Conservation (phyloP, 805 yeast genomes). For the Yamadazyma olivae region DNA sequence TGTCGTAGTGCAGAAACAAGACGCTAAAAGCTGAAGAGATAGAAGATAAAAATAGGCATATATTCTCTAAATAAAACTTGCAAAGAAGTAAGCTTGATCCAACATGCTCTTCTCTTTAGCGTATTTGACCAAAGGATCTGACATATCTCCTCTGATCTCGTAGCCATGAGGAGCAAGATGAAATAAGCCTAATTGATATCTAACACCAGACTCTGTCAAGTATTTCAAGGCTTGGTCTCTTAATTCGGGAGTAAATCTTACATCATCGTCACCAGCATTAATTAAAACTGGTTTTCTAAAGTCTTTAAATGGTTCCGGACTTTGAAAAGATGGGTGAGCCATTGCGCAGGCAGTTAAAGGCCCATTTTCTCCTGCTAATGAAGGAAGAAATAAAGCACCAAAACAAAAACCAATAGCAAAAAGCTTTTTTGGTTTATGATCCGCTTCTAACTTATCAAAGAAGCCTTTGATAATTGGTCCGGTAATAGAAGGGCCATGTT, state of each 20-base stretch:
- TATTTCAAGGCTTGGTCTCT: conserved; percentile 56
- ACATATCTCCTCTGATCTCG: conserved; percentile 69
- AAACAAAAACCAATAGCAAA: conserved; percentile 22
- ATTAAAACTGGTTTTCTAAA: conserved; percentile 61
- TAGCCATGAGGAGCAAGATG: conserved; percentile 70
- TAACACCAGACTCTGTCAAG: conserved; percentile 45
- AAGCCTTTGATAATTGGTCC: conserved; percentile 11
- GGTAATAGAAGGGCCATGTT: conserved; percentile 12
- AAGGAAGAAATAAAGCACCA: conserved; percentile 25
- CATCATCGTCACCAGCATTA: conserved; percentile 69
- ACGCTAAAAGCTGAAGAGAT: no score
- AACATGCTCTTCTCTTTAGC: conserved; percentile 63
- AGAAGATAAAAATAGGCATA: background rate
- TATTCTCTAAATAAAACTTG: conserved; percentile 1
- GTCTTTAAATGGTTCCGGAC: conserved; percentile 53
- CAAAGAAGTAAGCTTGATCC: conserved; percentile 32
- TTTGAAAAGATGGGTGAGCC: conserved; percentile 78
- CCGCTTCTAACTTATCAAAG: conserved; percentile 3
- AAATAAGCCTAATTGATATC: conserved; percentile 57
- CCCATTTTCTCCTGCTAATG: conserved; percentile 28
- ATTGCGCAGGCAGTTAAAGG: conserved; percentile 58
- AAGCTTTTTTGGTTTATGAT: conserved; percentile 1
- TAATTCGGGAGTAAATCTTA: conserved; percentile 53
- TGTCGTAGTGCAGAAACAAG: no score
- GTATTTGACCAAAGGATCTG: conserved; percentile 47